A percentile compares a stretch with the other conserved stretches of the same genome.
Conservation (phyloP, 345 rosid species). For the Nasturtium officinale region DNA sequence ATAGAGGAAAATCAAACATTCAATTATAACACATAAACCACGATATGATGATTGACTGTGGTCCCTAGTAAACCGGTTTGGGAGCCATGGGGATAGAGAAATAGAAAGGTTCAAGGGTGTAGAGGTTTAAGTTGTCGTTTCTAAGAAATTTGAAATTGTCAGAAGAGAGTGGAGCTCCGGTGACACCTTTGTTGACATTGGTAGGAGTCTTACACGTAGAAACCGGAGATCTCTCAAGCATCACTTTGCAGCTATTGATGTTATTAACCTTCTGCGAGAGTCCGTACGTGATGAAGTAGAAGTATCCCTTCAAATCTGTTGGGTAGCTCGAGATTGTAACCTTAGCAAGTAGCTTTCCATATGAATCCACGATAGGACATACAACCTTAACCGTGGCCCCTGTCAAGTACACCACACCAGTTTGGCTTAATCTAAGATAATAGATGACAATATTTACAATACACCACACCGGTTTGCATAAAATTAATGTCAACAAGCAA, state of each 20-base stretch:
- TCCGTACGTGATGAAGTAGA: conserved; percentile 45
- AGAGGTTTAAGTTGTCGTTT: conserved; percentile 43
- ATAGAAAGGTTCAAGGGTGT: conserved; percentile 46
- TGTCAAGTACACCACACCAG: conserved; percentile 36
- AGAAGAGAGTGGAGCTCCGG: conserved; percentile 51
- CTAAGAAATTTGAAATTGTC: conserved; percentile 38
- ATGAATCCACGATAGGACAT: conserved; percentile 47
- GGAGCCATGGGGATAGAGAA: conserved; percentile 34
- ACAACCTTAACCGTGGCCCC: conserved; percentile 58
- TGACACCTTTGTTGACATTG: conserved; percentile 52
- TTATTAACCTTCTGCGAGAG: conserved; percentile 35
- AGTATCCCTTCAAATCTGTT: conserved; percentile 59
- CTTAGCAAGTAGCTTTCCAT: conserved; percentile 53
- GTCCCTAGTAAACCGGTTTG: conserved; percentile 29
- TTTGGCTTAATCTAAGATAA: conserved; percentile 12
- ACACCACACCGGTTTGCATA: too few relatives aligned
- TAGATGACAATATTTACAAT: background rate
- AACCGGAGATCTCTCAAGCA: conserved; percentile 53
- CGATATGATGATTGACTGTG: background rate
- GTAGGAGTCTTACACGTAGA: conserved; percentile 50
- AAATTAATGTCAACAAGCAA: background rate
- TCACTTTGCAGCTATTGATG: conserved; percentile 58
- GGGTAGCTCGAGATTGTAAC: conserved; percentile 48
- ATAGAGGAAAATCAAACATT: conserved; percentile 11
- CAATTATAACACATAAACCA: conserved; percentile 1